Evolutionary conservation across 805 yeast species (phyloP), one percentile per base, ranked within the genome.

Genomic region (Saccharomycopsis lassenensis): DNA sequence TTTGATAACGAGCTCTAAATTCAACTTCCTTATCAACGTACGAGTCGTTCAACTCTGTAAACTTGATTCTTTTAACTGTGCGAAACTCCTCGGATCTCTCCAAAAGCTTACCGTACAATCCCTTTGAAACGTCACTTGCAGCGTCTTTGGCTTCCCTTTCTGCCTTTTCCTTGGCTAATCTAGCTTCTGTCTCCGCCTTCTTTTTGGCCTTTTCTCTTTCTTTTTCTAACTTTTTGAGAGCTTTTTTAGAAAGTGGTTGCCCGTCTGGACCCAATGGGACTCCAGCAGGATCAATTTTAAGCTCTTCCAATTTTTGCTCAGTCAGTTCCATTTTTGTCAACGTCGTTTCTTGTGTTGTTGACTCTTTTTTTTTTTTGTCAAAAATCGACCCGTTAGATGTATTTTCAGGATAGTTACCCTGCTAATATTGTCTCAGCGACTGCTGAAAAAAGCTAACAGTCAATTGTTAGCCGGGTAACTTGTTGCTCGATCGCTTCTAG

Each of bases 1-100:
- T 85, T 61, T 91, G 97, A 30, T 87, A 71, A 63, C 99, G 76
- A 31, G 97, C 97, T 63, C 98, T 77, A 65, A 93, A 75, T 10
- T 81, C 66, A 39, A 91, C 82, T 47, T 74, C 73, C 49, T 76
- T 70, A 40, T 89, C 94, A 45, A 77, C 94, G 52, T 65, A 51
- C 43, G 52, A 57, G 42, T 52, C 56, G 17, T 45, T 39, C 49
- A 82, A 63, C 25, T 67, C 63, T 33, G 57, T 52, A 49, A 91
- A 64, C 47, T 71, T 58, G 41, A 69, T 57, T 60, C 97, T 75
- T 48, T 62, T 53, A 36, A 67, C 64, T 31, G 79, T 82, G n/a
- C 84, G 67, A 61, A 78, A 78, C 40, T 64, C 58, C 5, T 70
- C 52, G 32, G 94, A 81, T 64, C 84, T 94, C 59, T 91, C 62